A percentile compares a stretch with the other conserved stretches of the same genome.
phyloP scores from a whole-genome alignment of 768 basidiomycete species.

The Austroboletus festivus region DNA sequence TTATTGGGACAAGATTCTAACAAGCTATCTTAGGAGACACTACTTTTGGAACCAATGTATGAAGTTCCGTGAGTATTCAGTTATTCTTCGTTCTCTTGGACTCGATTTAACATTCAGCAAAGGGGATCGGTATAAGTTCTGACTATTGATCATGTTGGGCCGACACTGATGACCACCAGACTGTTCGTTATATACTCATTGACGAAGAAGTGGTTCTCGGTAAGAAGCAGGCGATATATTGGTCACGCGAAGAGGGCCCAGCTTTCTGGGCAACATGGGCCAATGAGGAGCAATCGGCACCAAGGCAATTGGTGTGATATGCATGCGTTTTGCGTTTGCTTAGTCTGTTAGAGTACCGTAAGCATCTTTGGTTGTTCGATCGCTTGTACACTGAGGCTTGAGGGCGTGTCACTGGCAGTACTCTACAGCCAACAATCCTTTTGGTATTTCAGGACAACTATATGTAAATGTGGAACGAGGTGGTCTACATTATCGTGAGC shows the following conservation, averaged over 20 bases:
- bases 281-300: constrained; percentile 48
- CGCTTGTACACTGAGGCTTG: no score
- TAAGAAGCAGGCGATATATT: constrained; percentile 64
- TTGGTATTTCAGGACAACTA: constrained; percentile 28
- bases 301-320: constrained; percentile 15
- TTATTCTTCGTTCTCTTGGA: neutral
- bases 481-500: constrained; percentile 30
- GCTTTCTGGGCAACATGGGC: constrained; percentile 80
- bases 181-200: constrained; percentile 80
- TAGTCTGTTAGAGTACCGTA: neutral
- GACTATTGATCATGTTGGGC: neutral
- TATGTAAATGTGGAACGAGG: constrained; percentile 26
- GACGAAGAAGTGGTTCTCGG: constrained; percentile 68
- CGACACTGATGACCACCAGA: constrained; percentile 38
- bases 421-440: constrained; percentile 4
- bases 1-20: constrained; percentile 1
- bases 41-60: constrained; percentile 90
- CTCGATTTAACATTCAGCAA: constrained; percentile 3
- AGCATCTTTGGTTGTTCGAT: no score
- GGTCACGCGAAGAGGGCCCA: constrained; percentile 62
- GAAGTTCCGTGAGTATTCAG: constrained; percentile 74
- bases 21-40: constrained; percentile 52
- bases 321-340: neutral
- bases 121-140: constrained; percentile 62
- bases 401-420: no score